Base-by-base conservation (phyloP, 2,329 filamentous ascomycete species). In the Aspergillus udagawae region DNA sequence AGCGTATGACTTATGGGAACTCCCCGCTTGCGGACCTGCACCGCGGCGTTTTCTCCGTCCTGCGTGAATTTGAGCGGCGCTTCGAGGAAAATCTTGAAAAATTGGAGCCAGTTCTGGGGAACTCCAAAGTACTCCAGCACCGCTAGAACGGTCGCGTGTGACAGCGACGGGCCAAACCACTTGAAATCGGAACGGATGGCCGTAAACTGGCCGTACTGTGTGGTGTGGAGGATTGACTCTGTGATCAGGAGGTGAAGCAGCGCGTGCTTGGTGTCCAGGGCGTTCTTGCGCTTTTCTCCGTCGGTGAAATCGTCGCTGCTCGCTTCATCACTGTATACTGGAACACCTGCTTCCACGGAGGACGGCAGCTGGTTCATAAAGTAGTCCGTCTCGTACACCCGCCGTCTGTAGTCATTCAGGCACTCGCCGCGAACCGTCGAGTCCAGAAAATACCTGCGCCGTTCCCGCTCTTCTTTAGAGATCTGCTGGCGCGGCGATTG, bases 61-160 rank as follows among this genome's bases (percentile, higher is more conserved):
- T 83, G 77, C 1, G 73, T 64, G 59, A 88, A 86, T 54, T 79
- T 80, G 44, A 88, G 71, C 0, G 86, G 86, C 0, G 82, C 79
- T 61, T 83, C 77, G 0, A 89, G 77, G 56, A 85, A 87, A 2
- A 74, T 78, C 12, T 68, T 71, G 68, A 89, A 89, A 67, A 89
- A 86, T 6, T 68, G 67, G 1, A 87, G 65, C 82, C 86, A 87
- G 0, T 65, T 69, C 2, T 81, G 68, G 0, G 83, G 80, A 3
- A 89, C 76, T 0, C 84, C 84, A 48, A 89, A 79, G 63, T 83
- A 86, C 28, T 79, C 73, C 58, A 89, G 68, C 0, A 87, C 75
- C 0, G 77, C 69, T n/a, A 83, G 70, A 20, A 88, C 79, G 0
- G 85, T 86, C 28, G 79, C 70, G 63, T 90, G 86, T 2, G 85